Evolutionary conservation across 2,329 filamentous ascomycete species (phyloP).

Genomic region (Penicillium digitatum): DNA sequence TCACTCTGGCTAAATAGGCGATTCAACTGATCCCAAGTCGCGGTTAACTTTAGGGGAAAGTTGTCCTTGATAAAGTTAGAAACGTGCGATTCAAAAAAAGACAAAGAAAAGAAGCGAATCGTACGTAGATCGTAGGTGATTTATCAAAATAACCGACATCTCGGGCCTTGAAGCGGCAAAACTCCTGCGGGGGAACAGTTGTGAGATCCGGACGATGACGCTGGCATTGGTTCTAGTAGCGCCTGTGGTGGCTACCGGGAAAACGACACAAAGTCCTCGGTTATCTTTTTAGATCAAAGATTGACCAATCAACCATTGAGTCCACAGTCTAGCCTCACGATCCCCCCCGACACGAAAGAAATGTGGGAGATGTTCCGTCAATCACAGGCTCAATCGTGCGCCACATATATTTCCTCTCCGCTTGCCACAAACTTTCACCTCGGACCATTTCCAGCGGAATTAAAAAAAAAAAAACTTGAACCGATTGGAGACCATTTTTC

Average conservation of each 20-base stretch:
- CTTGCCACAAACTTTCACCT: background rate
- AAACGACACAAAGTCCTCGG: background rate
- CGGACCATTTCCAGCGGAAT: background rate
- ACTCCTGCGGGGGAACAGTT: constrained; percentile 30
- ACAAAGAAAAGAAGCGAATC: background rate
- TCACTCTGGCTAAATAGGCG: background rate
- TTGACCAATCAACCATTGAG: background rate
- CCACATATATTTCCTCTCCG: constrained; percentile 2
- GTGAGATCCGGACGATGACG: background rate
- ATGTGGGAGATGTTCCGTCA: constrained; percentile 18
- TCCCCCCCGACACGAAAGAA: background rate
- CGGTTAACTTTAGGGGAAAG: background rate
- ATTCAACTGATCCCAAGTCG: background rate
- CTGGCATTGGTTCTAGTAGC: background rate
- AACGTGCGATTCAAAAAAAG: background rate
- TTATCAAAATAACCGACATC: background rate
- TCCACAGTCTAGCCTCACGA: background rate
- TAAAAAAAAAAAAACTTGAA: background rate
- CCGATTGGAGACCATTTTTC: background rate
- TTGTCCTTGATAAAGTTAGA: background rate
- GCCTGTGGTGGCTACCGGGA: background rate
- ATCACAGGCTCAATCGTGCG: constrained; percentile 10
- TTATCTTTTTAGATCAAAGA: no score
- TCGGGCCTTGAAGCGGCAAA: constrained; percentile 27
- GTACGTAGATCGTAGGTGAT: no score